phyloP scores from a whole-genome alignment of 768 basidiomycete species.

The Kwoniella europaea region DNA sequence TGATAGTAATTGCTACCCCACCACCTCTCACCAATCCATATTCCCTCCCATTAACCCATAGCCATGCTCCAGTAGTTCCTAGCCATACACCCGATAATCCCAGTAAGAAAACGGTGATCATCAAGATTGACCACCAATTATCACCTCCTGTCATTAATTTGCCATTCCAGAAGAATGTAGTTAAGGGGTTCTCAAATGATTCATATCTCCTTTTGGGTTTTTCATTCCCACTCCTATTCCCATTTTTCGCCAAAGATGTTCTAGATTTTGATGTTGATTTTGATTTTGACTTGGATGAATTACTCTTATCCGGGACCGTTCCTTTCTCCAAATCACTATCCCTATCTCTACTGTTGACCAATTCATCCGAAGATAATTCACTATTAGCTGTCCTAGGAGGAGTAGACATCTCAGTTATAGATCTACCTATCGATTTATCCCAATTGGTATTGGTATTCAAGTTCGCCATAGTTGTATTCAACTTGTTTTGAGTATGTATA shows the following conservation, averaged over 20 bases:
- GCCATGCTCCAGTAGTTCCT: constrained; percentile 83
- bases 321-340: constrained; percentile 12
- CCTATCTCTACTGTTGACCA: constrained; percentile 20
- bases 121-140: constrained; percentile 78
- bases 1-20: constrained; percentile 58
- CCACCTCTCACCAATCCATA: constrained; percentile 69
- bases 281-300: constrained; percentile 3
- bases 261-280: constrained; percentile 6
- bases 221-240: no score
- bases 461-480: neutral
- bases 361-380: constrained; percentile 34
- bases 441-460: neutral
- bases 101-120: constrained; percentile 67
- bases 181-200: constrained; percentile 39
- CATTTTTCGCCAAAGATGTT: constrained; percentile 5
- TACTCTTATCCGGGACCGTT: neutral
- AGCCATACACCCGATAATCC: constrained; percentile 81
- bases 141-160: constrained; percentile 83
- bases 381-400: constrained; percentile 18
- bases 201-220: constrained; percentile 31
- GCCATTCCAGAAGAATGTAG: constrained; percentile 71
- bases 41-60: constrained; percentile 72
- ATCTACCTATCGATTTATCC: constrained; percentile 16
- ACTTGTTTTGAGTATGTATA: neutral
- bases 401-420: constrained; percentile 27